Percentiles rank a stretch among this genome's conserved stretches.
Conservation (phyloP, 2,329 filamentous ascomycete genomes). For the Chrysosporium queenslandicum region DNA sequence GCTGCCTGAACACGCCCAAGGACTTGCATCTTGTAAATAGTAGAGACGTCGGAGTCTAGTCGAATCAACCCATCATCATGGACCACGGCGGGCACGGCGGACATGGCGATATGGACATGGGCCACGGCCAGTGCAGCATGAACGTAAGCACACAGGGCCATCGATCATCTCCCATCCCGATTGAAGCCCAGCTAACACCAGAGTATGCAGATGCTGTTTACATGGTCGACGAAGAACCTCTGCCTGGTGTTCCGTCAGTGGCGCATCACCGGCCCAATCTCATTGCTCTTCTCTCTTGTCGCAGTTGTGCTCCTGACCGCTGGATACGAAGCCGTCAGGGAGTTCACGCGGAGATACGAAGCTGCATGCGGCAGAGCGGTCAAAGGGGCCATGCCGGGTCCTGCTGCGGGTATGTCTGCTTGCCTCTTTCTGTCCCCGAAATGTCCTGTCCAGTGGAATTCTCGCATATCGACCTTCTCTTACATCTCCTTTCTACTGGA, state of each 20-base stretch:
- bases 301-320: conserved; percentile 73
- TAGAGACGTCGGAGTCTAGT: not conserved
- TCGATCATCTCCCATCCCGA: not conserved
- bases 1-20: no score
- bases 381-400: conserved; percentile 4
- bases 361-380: conserved; percentile 16
- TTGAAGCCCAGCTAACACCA: not conserved
- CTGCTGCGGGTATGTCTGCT: conserved; percentile 8
- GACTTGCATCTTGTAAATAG: not conserved
- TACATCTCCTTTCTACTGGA: no score
- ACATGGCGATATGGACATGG: conserved; percentile 49
- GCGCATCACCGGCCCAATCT: conserved; percentile 65
- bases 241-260: conserved; percentile 93
- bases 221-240: conserved; percentile 84
- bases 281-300: conserved; percentile 71
- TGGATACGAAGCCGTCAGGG: conserved; percentile 85
- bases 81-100: conserved; percentile 43
- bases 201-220: conserved; percentile 77
- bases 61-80: conserved; percentile 18
- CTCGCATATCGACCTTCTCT: no score
- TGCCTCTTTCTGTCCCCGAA: not conserved
- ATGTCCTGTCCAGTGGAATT: no score
- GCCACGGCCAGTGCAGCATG: conserved; percentile 66
- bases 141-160: conserved; percentile 56
- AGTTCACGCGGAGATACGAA: conserved; percentile 69